Conservation (phyloP, 495 filamentous ascomycete species). For the Cryomyces minteri region DNA sequence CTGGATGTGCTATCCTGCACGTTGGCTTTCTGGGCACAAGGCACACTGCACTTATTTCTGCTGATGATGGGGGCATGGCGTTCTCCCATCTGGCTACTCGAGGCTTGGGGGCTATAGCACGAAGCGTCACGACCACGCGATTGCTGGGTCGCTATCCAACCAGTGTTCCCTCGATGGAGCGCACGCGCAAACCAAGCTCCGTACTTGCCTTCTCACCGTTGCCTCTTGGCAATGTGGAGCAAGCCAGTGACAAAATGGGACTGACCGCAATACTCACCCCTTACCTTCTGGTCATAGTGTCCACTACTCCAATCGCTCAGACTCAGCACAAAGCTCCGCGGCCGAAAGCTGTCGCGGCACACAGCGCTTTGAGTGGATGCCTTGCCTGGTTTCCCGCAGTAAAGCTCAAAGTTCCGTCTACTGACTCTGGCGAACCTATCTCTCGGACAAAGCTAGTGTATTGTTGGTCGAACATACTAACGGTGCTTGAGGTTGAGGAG, state of each 20-base stretch:
- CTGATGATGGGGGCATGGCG: conserved; percentile 88
- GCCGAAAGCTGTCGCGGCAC: conserved; percentile 75
- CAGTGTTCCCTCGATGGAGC: conserved; percentile 27
- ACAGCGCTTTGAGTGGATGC: conserved; percentile 82
- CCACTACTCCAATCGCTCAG: conserved; percentile 85
- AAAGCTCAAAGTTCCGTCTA: conserved; percentile 60
- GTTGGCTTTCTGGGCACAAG: conserved; percentile 88
- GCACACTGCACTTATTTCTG: conserved; percentile 94
- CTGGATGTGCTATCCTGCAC: conserved; percentile 61
- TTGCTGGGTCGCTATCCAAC: conserved; percentile 81
- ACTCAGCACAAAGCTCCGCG: conserved; percentile 85
- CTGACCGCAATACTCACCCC: conserved; percentile 92
- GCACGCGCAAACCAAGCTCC: conserved; percentile 78
- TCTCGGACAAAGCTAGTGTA: conserved; percentile 85
- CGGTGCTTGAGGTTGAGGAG: conserved; percentile 72
- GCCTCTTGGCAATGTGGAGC: conserved; percentile 80
- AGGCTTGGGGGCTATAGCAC: conserved; percentile 68
- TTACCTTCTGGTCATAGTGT: conserved; percentile 88
- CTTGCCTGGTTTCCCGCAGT: conserved; percentile 96
- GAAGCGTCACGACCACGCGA: conserved; percentile 73
- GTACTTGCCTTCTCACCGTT: conserved; percentile 83
- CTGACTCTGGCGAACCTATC: conserved; percentile 24
- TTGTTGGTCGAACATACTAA: conserved; percentile 94
- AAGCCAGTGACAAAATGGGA: conserved; percentile 72
- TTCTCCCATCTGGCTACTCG: conserved; percentile 92